These are phyloP conservation scores for Aspergillus aculeatinus DNA, from an alignment of 2,329 filamentous ascomycete genomes.

Conservation along the genomic window DNA sequence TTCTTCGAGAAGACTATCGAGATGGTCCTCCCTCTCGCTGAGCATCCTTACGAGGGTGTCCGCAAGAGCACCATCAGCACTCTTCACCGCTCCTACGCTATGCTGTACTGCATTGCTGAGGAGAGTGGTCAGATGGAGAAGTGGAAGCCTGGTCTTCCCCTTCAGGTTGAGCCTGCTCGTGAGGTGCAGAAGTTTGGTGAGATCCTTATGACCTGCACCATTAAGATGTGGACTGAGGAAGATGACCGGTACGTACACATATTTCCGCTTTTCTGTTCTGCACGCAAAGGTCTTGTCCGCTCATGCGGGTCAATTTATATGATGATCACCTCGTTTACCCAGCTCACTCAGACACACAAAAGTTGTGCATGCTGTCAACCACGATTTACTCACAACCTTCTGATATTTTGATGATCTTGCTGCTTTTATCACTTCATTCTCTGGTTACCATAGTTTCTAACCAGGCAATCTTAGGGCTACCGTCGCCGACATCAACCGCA, in stretches of 20 bases:
- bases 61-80: constrained; percentile 89
- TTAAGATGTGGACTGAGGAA: constrained; percentile 85
- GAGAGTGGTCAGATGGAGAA: constrained; percentile 72
- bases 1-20: constrained; percentile 89
- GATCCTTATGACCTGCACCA: constrained; percentile 78
- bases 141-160: constrained; percentile 84
- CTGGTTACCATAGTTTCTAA: constrained; percentile 43
- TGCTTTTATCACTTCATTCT: constrained; percentile 19
- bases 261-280: constrained; percentile 20
- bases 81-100: constrained; percentile 88
- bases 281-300: neutral
- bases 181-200: constrained; percentile 84
- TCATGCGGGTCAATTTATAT: constrained; percentile 41
- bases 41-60: constrained; percentile 90
- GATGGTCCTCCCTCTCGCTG: constrained; percentile 73
- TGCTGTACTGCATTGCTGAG: constrained; percentile 84
- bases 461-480: constrained; percentile 61
- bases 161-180: constrained; percentile 72
- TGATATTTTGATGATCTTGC: constrained; percentile 35
- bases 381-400: constrained; percentile 56
- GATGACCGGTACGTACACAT: constrained; percentile 77
- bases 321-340: constrained; percentile 94
- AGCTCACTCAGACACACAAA: constrained; percentile 97
- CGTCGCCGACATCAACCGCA: constrained; percentile 93
- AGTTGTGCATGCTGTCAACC: constrained; percentile 83